These are phyloP conservation scores for Penicillium psychrofluorescens DNA, from an alignment of 495 filamentous ascomycete genomes.

Conservation along the genomic window DNA sequence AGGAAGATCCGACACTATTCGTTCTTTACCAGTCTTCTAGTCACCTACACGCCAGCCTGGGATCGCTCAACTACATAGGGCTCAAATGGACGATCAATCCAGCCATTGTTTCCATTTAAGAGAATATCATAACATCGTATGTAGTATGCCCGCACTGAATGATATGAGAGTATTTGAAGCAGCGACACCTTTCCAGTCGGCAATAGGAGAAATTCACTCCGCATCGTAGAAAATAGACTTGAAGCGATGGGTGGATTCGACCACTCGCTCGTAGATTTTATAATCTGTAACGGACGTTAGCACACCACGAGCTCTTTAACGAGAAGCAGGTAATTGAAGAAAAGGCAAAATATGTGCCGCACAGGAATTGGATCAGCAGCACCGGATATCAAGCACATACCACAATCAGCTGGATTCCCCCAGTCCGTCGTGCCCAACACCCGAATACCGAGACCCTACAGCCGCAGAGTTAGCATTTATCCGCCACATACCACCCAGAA, in stretches of 20 bases:
- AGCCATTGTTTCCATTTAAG: too few species aligned
- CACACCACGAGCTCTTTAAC: background rate
- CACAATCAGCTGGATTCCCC: slow-evolving; percentile 45
- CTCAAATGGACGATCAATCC: too few species aligned
- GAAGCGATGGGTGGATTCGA: slow-evolving; percentile 81
- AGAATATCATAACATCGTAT: slow-evolving; percentile 14
- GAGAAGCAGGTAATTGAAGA: background rate
- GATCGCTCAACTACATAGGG: too few species aligned
- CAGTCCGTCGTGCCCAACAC: slow-evolving; percentile 73
- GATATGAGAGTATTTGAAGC: background rate
- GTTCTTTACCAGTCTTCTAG: too few species aligned
- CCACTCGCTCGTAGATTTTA: slow-evolving; percentile 69
- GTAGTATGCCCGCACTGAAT: slow-evolving; percentile 2
- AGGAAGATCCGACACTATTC: too few species aligned
- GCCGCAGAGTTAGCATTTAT: too few species aligned
- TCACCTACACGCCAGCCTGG: too few species aligned
- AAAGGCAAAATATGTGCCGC: too few species aligned
- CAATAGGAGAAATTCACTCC: slow-evolving; percentile 5
- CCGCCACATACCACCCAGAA: too few species aligned
- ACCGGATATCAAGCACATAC: slow-evolving; percentile 12
- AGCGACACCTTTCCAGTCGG: too few species aligned
- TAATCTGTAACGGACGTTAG: slow-evolving; percentile 51
- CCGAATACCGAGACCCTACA: slow-evolving; percentile 61
- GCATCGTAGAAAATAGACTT: slow-evolving; percentile 71
- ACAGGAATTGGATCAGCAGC: too few species aligned